Evolutionary conservation across 176 grass and related monocot species (phyloP).

Genomic region (Triticum aestivum): DNA sequence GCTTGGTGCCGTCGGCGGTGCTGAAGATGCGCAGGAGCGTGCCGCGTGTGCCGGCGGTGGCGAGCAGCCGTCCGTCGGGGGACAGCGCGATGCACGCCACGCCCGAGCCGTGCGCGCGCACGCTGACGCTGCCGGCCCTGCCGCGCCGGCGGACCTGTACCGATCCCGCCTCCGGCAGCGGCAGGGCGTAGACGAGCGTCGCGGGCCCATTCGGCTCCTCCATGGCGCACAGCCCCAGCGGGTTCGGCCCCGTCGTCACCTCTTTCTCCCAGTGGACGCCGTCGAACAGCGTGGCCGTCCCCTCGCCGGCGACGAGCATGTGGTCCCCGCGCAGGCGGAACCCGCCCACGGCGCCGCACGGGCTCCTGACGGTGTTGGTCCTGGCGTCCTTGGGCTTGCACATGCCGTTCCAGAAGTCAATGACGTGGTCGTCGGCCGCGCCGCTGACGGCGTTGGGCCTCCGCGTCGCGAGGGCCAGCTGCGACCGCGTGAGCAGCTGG

Average conservation of each 20-base stretch:
- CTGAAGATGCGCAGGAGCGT: constrained; percentile 68
- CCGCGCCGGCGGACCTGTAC: constrained; percentile 29
- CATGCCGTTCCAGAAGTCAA: constrained; percentile 18
- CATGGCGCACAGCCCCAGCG: constrained; percentile 60
- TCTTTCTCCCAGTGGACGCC: constrained; percentile 3
- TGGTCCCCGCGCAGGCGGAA: constrained; percentile 43
- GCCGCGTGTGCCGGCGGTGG: constrained; percentile 67
- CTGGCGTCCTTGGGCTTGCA: not conserved
- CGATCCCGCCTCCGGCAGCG: constrained; percentile 40
- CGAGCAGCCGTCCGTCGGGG: constrained; percentile 59
- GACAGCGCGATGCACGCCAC: constrained; percentile 61
- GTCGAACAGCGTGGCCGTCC: constrained; percentile 33
- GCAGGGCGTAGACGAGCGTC: constrained; percentile 48
- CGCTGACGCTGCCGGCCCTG: constrained; percentile 36
- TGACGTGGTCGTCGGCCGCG: not conserved
- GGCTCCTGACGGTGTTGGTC: not conserved
- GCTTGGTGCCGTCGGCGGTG: constrained; percentile 47
- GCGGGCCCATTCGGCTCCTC: constrained; percentile 3
- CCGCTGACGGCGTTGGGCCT: not conserved
- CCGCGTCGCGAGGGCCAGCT: not conserved
- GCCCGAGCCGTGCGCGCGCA: constrained; percentile 47
- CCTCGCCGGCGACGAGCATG: constrained; percentile 52
- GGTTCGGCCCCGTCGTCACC: constrained; percentile 67
- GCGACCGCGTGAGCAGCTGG: constrained; percentile 1
- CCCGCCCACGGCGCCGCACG: constrained; percentile 24